Conservation (phyloP, 129 eudicot species). For the Scalesia atractyloides region DNA sequence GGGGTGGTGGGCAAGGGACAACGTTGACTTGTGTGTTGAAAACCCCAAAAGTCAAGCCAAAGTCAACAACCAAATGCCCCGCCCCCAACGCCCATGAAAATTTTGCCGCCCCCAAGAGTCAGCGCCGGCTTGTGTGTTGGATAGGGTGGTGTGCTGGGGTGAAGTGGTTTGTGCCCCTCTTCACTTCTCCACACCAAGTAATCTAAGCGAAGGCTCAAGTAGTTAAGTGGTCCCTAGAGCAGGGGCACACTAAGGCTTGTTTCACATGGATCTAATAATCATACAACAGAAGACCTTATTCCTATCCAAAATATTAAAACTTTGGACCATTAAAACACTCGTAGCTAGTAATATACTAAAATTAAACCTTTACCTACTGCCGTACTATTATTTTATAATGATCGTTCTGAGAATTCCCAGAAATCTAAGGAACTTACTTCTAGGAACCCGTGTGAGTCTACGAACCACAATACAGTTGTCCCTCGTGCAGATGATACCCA, state of each 20-base stretch:
- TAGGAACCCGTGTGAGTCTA: conserved; percentile 21
- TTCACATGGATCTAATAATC: background rate
- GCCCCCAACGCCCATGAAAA: too few species aligned
- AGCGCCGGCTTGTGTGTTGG: too few species aligned
- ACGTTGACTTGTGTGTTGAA: too few species aligned
- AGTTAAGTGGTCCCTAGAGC: too few species aligned
- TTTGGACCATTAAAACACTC: background rate
- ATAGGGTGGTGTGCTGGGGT: too few species aligned
- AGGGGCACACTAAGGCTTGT: too few species aligned
- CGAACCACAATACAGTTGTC: conserved; percentile 43
- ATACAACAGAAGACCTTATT: background rate
- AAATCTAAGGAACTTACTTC: conserved; percentile 29
- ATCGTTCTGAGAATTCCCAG: conserved; percentile 25
- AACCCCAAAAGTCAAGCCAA: too few species aligned
- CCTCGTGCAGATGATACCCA: conserved; percentile 44
- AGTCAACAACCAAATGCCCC: too few species aligned
- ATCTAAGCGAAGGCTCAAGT: background rate
- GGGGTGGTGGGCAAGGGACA: too few species aligned
- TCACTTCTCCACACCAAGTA: too few species aligned
- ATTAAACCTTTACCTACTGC: conserved; percentile 5
- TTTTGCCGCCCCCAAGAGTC: too few species aligned
- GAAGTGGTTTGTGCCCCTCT: too few species aligned
- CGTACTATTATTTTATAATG: background rate
- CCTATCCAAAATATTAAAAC: background rate
- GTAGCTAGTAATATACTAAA: background rate